A percentile compares a stretch with the other conserved stretches of the same genome.
phyloP scores from a whole-genome alignment of 2,329 filamentous ascomycete species.

The Penicillium thymicola region DNA sequence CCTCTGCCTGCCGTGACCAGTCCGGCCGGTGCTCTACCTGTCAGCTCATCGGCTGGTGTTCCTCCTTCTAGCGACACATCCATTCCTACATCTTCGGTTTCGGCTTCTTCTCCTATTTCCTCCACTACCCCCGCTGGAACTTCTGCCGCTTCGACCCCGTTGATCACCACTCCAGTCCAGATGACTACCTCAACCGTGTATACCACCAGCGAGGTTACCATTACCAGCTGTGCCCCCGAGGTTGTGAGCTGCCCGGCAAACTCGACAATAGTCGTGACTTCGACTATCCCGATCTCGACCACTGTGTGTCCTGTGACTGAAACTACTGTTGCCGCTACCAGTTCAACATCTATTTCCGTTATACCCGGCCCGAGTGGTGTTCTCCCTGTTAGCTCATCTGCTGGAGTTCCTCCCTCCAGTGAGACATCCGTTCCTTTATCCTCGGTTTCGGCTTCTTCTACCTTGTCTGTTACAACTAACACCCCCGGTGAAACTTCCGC shows the following conservation, averaged over 20 bases:
- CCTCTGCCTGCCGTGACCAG: not conserved
- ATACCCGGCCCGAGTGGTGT: not conserved
- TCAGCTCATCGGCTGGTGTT: not conserved
- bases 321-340: conserved; percentile 10
- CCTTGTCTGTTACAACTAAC: not conserved
- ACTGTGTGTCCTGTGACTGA: conserved; percentile 55
- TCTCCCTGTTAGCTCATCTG: not conserved
- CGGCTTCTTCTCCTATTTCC: not conserved
- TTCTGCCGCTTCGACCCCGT: not conserved
- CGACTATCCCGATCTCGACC: conserved; percentile 57
- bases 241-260: conserved; percentile 51
- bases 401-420: not conserved
- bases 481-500: not conserved
- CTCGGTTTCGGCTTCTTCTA: not conserved
- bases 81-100: not conserved
- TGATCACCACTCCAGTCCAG: conserved; percentile 4
- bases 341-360: not conserved
- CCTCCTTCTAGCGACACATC: not conserved
- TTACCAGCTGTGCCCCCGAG: conserved; percentile 40
- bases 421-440: not conserved
- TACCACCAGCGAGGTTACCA: conserved; percentile 35
- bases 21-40: not conserved
- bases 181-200: conserved; percentile 38
- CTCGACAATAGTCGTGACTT: conserved; percentile 50
- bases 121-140: not conserved